Evolutionary conservation across 257 asterid species (phyloP).

Genomic region (Solanum chmielewskii): DNA sequence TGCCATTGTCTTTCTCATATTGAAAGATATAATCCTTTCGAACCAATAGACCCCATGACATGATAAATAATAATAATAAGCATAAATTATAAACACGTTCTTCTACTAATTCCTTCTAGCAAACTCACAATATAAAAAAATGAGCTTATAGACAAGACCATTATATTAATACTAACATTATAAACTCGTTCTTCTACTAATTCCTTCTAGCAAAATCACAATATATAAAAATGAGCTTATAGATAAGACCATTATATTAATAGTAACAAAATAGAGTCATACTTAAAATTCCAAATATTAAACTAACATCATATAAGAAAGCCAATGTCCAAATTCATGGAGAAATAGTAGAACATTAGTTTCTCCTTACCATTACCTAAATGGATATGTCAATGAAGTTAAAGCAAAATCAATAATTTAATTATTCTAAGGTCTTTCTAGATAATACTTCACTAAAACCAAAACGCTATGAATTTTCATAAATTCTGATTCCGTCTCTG

Average conservation of each 20-base stretch:
- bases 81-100: neutral
- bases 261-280: slow-evolving; percentile 8
- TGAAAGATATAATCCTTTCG: neutral
- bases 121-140: neutral
- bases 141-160: neutral
- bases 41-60: neutral
- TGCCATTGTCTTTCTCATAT: neutral
- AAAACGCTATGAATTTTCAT: neutral
- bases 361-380: neutral
- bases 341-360: neutral
- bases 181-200: too few species aligned
- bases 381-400: neutral
- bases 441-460: neutral
- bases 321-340: neutral
- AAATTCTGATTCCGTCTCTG: neutral
- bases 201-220: neutral
- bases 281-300: slow-evolving; percentile 19
- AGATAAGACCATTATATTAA: neutral
- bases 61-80: neutral
- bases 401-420: neutral
- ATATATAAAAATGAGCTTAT: neutral
- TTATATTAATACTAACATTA: neutral
- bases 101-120: neutral
- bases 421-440: neutral
- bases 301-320: neutral